phyloP scores from a whole-genome alignment of 139 green algal species.

The Chlamydomonas eustigma region DNA sequence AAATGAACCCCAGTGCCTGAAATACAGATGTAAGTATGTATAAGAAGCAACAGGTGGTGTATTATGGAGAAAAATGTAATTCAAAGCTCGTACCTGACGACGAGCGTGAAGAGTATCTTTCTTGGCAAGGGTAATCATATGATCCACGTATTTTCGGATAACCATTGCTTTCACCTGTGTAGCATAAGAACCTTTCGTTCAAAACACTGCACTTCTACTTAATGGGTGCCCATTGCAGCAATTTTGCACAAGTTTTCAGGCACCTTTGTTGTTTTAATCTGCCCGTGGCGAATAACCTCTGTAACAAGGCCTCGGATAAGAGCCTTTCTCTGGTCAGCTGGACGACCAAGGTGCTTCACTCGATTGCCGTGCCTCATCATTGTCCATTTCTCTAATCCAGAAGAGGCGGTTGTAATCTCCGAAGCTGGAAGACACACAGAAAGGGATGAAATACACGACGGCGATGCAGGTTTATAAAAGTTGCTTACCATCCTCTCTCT shows the following conservation, averaged over 20 bases:
- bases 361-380: slow-evolving; percentile 92
- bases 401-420: slow-evolving; percentile 25
- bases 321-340: slow-evolving; percentile 96
- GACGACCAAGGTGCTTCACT: slow-evolving; percentile 73
- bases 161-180: slow-evolving; percentile 85
- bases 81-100: slow-evolving; percentile 60
- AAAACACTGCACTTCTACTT: too few relatives aligned
- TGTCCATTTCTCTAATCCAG: slow-evolving; percentile 43
- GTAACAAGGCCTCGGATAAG: slow-evolving; percentile 89
- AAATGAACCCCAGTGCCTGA: slow-evolving; percentile 86
- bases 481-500: slow-evolving; percentile 2
- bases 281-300: slow-evolving; percentile 87
- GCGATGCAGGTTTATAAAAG: not conserved
- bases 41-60: too few relatives aligned
- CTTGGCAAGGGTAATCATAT: slow-evolving; percentile 98
- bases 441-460: not conserved
- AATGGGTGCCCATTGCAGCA: too few relatives aligned
- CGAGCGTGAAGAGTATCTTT: slow-evolving; percentile 77
- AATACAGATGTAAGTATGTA: too few relatives aligned
- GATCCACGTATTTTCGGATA: slow-evolving; percentile 91
- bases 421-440: slow-evolving; percentile 1
- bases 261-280: slow-evolving; percentile 92
- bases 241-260: too few relatives aligned
- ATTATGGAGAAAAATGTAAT: too few relatives aligned
- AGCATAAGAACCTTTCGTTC: not conserved